These are phyloP conservation scores for Penicillium dipodomyicola DNA, from an alignment of 495 filamentous ascomycete genomes.

Conservation along the genomic window DNA sequence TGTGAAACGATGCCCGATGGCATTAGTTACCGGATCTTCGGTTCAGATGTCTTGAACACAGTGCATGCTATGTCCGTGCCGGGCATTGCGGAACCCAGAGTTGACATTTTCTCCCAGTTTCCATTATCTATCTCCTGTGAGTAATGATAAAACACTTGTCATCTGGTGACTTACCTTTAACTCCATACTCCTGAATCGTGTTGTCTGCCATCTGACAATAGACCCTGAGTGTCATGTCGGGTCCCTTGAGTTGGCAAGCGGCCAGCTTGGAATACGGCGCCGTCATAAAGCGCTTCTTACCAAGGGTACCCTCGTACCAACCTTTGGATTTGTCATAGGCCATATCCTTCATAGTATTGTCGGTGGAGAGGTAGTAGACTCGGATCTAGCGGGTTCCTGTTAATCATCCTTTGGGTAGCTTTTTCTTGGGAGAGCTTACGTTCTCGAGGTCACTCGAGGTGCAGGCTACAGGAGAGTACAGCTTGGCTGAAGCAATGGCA, in stretches of 20 bases:
- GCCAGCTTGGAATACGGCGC: constrained; percentile 19
- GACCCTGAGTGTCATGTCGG: constrained; percentile 9
- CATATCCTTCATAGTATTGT: constrained; percentile 11
- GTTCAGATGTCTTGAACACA: constrained; percentile 1
- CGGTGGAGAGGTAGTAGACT: constrained; percentile 10
- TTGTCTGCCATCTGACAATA: constrained; percentile 21
- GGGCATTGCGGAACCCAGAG: constrained; percentile 16
- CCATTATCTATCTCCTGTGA: constrained; percentile 5
- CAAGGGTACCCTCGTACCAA: constrained; percentile 17
- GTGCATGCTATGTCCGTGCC: constrained; percentile 19
- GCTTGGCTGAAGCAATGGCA: constrained; percentile 12
- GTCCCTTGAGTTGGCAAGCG: constrained; percentile 10
- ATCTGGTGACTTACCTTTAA: constrained; percentile 3
- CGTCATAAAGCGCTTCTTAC: constrained; percentile 1
- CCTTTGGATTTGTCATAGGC: constrained; percentile 12
- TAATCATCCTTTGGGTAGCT: neutral
- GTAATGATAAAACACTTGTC: neutral
- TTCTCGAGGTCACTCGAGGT: constrained; percentile 10
- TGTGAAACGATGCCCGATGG: constrained; percentile 2
- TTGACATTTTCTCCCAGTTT: constrained; percentile 17
- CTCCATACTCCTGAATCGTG: constrained; percentile 19
- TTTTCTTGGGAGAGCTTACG: neutral
- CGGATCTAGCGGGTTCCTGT: constrained; percentile 7
- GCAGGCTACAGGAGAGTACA: constrained; percentile 12
- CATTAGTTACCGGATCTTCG: constrained; percentile 11